These are phyloP conservation scores for Linum trigynum DNA, from an alignment of 345 rosid species.

Conservation along the genomic window DNA sequence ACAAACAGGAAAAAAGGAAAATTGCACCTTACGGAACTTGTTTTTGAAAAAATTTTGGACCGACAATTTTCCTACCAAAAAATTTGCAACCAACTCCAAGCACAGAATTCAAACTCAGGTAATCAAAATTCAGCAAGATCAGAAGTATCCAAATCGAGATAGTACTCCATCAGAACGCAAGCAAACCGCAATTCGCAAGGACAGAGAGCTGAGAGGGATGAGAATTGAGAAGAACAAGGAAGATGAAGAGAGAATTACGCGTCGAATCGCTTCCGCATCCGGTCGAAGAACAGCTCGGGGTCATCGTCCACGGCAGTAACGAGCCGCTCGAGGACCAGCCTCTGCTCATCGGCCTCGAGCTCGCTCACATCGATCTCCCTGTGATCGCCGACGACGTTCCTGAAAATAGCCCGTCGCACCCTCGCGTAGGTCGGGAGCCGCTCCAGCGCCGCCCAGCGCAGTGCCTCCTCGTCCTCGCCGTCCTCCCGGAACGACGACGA, in stretches of 20 bases:
- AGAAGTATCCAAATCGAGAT: neutral
- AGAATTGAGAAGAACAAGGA: neutral
- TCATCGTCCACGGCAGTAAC: constrained; percentile 69
- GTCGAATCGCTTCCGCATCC: constrained; percentile 64
- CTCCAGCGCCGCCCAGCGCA: constrained; percentile 89
- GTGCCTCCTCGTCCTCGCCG: constrained; percentile 66
- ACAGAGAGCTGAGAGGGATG: too few species aligned
- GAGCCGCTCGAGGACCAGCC: constrained; percentile 61
- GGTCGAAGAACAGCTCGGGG: constrained; percentile 72
- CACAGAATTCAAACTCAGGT: neutral
- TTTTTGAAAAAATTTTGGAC: too few species aligned
- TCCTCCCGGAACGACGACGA: constrained; percentile 54
- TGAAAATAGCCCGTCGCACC: constrained; percentile 69
- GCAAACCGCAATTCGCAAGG: neutral
- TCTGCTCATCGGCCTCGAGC: constrained; percentile 60
- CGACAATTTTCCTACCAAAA: neutral
- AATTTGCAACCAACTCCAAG: neutral
- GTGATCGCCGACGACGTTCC: constrained; percentile 51
- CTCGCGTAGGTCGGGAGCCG: constrained; percentile 72
- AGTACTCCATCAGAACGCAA: neutral
- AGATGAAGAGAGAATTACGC: constrained; percentile 34
- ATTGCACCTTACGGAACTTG: too few species aligned
- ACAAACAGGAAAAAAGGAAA: too few species aligned
- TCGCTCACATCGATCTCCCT: constrained; percentile 62
- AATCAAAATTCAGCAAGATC: neutral